Evolutionary conservation across 441 rosid species (phyloP), one percentile per base, ranked within the genome.

Genomic region (Erodium moschatum): DNA sequence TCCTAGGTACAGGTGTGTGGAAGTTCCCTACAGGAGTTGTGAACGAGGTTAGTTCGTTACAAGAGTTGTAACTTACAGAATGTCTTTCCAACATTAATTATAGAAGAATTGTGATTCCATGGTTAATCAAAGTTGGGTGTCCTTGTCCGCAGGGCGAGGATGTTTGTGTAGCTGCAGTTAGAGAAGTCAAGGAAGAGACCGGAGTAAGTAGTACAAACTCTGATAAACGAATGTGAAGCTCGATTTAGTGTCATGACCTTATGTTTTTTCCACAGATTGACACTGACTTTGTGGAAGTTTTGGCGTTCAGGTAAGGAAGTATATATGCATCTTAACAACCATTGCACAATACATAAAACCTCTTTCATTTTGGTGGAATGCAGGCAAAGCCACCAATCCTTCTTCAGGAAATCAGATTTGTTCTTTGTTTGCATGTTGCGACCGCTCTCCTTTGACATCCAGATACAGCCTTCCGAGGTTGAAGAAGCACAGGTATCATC

Each of bases 131-230:
- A 52, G 16, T 52, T 13, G 6, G 19, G 60, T n/a, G 10, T 75
- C 69, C 74, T 20, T n/a, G 10, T 75, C 69, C 74, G 8, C 75
- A 92, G 92, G 94, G 93, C 1, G 97, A 92, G 78, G 97, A 88
- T 67, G 79, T 90, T 72, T 85, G 80, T 44, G 68, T 62, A 13
- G 96, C 91, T 69, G 91, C 93, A 40, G 65, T 69, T 31, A 81
- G 98, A 84, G 98, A 92, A 86, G 93, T 80, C 20, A 85, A 87
- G 80, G 97, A 92, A 83, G 96, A 92, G 79, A 92, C 98, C 50
- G 89, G 93, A 58, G 97, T 90, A 77, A 77, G 96, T 75, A 50
- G 4, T n/a, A 50, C 54, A 48, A 48, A 50, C n/a, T 2, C 58
- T 38, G 9, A 38, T 38, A 38, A 38, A 38, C 8, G 9, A 38